phyloP scores from a whole-genome alignment of 495 filamentous ascomycete species.

The Hypoxylon intermedium region DNA sequence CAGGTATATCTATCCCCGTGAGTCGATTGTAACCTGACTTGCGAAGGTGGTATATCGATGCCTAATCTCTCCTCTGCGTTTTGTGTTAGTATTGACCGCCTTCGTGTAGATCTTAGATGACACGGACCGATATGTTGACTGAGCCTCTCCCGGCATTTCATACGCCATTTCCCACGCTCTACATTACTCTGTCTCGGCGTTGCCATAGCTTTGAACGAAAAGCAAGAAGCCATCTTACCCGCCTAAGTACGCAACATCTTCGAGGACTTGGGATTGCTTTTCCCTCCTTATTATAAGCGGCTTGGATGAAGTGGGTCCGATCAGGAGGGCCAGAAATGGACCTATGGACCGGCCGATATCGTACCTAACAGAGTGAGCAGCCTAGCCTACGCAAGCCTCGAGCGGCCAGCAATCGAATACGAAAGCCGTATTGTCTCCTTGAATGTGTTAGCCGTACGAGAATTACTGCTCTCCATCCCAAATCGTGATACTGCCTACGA shows the following conservation, averaged over 20 bases:
- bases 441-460: background rate
- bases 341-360: background rate
- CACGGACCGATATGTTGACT: conserved; percentile 4
- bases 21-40: conserved; percentile 7
- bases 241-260: background rate
- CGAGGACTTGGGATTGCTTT: background rate
- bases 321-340: background rate
- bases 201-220: background rate
- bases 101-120: background rate
- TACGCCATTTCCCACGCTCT: conserved; percentile 3
- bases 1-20: conserved; percentile 6
- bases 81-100: background rate
- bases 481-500: background rate
- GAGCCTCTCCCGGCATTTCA: background rate
- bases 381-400: background rate
- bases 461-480: background rate
- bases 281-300: background rate
- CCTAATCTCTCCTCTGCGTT: background rate
- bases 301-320: background rate
- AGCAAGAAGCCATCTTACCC: background rate
- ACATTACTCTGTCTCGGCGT: conserved; percentile 2
- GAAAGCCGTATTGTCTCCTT: background rate
- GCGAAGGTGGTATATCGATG: background rate
- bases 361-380: background rate
- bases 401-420: background rate